Evolutionary conservation across 495 filamentous ascomycete species (phyloP), one percentile per base, ranked within the genome.

Genomic region (Xylaria telfairii): DNA sequence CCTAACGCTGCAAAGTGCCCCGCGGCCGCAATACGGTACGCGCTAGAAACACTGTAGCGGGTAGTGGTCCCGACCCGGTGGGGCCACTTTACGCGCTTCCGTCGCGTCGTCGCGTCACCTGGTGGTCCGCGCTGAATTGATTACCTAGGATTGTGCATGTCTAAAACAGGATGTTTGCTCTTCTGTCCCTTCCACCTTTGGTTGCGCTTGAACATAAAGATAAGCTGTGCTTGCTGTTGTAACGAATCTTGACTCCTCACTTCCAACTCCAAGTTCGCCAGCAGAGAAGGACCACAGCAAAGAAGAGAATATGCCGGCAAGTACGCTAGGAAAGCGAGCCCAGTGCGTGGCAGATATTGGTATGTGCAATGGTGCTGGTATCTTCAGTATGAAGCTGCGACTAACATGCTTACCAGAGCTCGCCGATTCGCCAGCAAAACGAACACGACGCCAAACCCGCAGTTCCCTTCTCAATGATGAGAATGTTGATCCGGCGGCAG

Each of bases 301-400:
- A 19, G 26, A 39, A 49, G 21, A 68, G 61, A 82, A 60, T 42
- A 94, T 93, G 91, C 84, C 87, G 73, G 83, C 86, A 72, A 85
- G 88, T 66, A 86, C 90, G 62, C 83, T 93, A 64, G 91, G 92
- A 78, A 94, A 96, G 88, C 89, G 93, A 74, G 87, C 87, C 79
- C 84, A 90, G 84, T 80, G 81, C 77, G 81, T 83, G 72, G 73
- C 79, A 76, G 74, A 84, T 74, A 81, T 83, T 80, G 89, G 92
- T 93, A 91, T 78, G 83, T 74, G 19, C 76, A 37, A 65, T 69
- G 54, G 39, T 47, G 24, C 12, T 60, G 59, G 63, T 59, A 75
- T 59, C 64, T 37, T 56, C 34, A 51, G 44, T 74, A 60, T 61
- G 68, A 73, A 74, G 69, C 28, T 65, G 76, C 59, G 71, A 73